phyloP scores from a whole-genome alignment of 2,329 filamentous ascomycete species.

The Hymenoscyphus infarciens region DNA sequence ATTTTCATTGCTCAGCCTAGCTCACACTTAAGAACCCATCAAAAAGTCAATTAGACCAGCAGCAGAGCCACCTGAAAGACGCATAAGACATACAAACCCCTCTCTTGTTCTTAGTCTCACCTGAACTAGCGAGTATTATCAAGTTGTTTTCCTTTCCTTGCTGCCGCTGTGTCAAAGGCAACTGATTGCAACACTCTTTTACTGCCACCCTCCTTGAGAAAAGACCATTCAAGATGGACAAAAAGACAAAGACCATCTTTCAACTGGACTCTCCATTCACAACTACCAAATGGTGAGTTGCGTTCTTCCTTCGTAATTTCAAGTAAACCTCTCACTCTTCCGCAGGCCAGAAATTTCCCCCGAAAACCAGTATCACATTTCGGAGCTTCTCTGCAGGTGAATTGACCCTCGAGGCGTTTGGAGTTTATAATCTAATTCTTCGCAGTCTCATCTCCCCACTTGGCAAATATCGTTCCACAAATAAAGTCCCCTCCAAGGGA shows the following conservation, averaged over 20 bases:
- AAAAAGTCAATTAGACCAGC: not conserved
- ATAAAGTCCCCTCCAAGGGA: constrained; percentile 57
- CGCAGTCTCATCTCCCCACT: constrained; percentile 60
- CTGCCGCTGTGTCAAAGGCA: too few species aligned
- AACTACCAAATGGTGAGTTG: constrained; percentile 52
- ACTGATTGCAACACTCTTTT: too few species aligned
- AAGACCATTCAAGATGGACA: constrained; percentile 40
- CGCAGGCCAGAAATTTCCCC: constrained; percentile 57
- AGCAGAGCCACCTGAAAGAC: not conserved
- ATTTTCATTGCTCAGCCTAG: not conserved
- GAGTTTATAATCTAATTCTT: not conserved
- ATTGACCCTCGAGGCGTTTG: not conserved
- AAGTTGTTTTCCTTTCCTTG: not conserved
- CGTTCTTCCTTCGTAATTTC: not conserved
- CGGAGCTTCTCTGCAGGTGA: constrained; percentile 66
- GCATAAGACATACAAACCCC: not conserved
- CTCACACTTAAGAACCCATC: not conserved
- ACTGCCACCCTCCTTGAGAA: not conserved
- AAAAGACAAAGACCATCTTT: constrained; percentile 55
- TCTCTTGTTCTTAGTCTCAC: not conserved
- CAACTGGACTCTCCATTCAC: constrained; percentile 66
- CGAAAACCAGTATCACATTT: constrained; percentile 59
- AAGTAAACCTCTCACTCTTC: constrained; percentile 7
- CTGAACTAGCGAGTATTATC: not conserved
- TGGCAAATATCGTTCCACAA: constrained; percentile 54